Conservation (phyloP, 208 protist genomes). For the Trypanosoma brucei region DNA sequence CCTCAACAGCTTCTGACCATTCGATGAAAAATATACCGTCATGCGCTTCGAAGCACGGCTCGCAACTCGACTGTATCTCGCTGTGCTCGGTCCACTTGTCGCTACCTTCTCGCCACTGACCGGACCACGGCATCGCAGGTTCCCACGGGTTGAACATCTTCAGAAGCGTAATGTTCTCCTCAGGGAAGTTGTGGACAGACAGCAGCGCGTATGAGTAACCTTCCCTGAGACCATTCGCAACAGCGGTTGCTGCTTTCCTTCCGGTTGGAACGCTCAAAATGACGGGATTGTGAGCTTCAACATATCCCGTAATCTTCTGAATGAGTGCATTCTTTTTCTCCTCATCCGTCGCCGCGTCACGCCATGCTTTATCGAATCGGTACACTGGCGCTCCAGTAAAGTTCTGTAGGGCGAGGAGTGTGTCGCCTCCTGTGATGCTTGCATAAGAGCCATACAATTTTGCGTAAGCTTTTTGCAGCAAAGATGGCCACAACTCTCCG, state of each 20-base stretch:
- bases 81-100: constrained; percentile 24
- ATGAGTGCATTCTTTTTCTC: constrained; percentile 1
- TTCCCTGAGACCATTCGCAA: constrained; percentile 21
- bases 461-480: constrained; percentile 84
- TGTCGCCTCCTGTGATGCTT: constrained; percentile 53
- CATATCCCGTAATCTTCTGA: constrained; percentile 26
- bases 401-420: constrained; percentile 56
- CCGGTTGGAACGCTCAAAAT: constrained; percentile 31
- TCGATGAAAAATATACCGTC: constrained; percentile 38
- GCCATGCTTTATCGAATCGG: constrained; percentile 43
- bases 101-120: constrained; percentile 35
- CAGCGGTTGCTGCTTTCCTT: constrained; percentile 21
- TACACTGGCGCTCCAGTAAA: constrained; percentile 56
- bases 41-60: constrained; percentile 14
- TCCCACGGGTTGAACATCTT: constrained; percentile 57
- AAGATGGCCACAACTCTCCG: constrained; percentile 68
- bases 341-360: neutral
- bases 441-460: constrained; percentile 78
- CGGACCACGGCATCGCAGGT: constrained; percentile 39
- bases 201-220: constrained; percentile 44
- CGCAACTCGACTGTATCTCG: constrained; percentile 7
- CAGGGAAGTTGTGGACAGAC: constrained; percentile 1
- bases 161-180: constrained; percentile 24
- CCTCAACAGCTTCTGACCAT: constrained; percentile 16
- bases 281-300: constrained; percentile 17